Evolutionary conservation across 2,329 filamentous ascomycete species (phyloP).

Genomic region (Cladophialophora bantiana): DNA sequence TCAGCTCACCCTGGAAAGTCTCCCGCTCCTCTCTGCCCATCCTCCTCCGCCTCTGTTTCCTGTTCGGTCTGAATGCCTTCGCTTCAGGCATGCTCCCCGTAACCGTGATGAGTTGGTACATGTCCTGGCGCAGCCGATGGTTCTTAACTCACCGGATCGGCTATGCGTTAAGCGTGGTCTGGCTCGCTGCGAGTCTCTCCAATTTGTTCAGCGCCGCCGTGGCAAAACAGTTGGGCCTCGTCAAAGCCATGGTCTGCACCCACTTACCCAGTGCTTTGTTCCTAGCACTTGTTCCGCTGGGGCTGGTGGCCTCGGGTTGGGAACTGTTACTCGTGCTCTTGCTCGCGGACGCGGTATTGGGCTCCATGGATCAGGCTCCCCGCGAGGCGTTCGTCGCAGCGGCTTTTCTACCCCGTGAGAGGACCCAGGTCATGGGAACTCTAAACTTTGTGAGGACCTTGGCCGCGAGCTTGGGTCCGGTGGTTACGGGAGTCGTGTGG

Average conservation of each 20-base stretch:
- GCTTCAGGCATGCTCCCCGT: constrained; percentile 72
- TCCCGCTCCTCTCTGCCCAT: constrained; percentile 61
- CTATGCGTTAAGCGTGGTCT: constrained; percentile 54
- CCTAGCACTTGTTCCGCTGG: constrained; percentile 67
- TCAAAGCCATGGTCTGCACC: constrained; percentile 76
- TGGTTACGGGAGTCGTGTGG: constrained; percentile 70
- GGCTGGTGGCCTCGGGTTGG: constrained; percentile 60
- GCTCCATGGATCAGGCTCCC: constrained; percentile 75
- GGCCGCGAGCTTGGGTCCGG: constrained; percentile 67
- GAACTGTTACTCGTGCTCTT: constrained; percentile 66
- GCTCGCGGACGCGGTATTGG: constrained; percentile 66
- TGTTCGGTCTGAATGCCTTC: constrained; percentile 73
- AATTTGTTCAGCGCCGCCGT: constrained; percentile 66
- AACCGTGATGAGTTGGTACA: constrained; percentile 50
- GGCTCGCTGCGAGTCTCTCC: constrained; percentile 57
- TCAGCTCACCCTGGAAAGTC: constrained; percentile 41
- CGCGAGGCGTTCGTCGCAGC: constrained; percentile 73
- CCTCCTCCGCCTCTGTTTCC: constrained; percentile 66
- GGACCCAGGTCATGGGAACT: constrained; percentile 74
- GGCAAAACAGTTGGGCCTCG: constrained; percentile 66
- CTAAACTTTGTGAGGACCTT: constrained; percentile 74
- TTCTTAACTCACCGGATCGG: constrained; percentile 42
- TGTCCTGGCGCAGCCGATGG: constrained; percentile 13
- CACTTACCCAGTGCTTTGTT: constrained; percentile 73
- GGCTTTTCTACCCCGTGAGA: constrained; percentile 68